Conservation (phyloP, 768 basidiomycete species). For the Cystofilobasidium ferigula region DNA sequence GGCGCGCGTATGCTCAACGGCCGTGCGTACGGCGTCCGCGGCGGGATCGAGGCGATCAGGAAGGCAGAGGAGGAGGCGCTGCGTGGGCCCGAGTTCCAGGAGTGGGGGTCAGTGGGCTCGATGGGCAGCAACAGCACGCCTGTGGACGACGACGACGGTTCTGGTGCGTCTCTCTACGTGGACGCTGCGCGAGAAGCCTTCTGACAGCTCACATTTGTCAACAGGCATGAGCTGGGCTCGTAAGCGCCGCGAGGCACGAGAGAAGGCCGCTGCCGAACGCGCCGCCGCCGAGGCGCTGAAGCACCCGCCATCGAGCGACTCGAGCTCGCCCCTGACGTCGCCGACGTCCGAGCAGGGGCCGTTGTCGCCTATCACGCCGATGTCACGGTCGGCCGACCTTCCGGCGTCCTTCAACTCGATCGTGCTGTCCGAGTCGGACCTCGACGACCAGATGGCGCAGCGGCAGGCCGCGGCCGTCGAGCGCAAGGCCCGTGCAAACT, state of each 20-base stretch:
- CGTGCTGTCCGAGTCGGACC: background rate
- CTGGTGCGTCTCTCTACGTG: background rate
- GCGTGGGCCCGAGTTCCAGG: conserved; percentile 13
- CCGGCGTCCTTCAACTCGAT: background rate
- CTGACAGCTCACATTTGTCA: background rate
- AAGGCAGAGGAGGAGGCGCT: conserved; percentile 20
- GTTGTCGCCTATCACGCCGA: background rate
- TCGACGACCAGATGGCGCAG: background rate
- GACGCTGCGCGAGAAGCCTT: no score
- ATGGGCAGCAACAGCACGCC: conserved; percentile 10
- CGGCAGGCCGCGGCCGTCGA: background rate
- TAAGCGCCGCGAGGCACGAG: conserved; percentile 14
- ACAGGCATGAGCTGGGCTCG: conserved; percentile 22
- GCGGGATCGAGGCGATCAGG: conserved; percentile 11
- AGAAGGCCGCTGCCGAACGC: conserved; percentile 13
- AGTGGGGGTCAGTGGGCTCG: conserved; percentile 10
- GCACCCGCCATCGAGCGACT: background rate
- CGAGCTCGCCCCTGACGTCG: background rate
- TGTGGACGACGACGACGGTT: conserved; percentile 18
- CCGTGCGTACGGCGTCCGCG: conserved; percentile 13
- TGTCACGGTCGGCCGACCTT: background rate
- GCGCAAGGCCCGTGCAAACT: background rate
- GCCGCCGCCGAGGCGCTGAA: background rate
- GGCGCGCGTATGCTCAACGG: conserved; percentile 25
- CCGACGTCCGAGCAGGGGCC: background rate